Evolutionary conservation across 257 asterid genomes (phyloP), one percentile per base, ranked within the genome.

Genomic region (Hygrophila difformis): DNA sequence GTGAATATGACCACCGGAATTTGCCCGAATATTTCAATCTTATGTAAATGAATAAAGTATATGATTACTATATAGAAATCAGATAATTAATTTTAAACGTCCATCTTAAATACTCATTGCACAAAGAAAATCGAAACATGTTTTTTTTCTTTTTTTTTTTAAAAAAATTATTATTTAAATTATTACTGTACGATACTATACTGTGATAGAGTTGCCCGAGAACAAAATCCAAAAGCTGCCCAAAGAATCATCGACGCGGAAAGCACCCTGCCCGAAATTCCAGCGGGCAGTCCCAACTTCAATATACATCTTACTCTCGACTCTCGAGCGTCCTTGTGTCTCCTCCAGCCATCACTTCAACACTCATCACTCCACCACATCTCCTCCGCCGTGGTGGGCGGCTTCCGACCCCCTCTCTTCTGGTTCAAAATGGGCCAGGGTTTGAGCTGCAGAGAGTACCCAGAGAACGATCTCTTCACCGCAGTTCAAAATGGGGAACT

Each of bases 351-450:
- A 17, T 43, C 66, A 51, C 50, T 16, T 13, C 51, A 63, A 53
- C 59, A 50, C 59, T 61, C 29, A 67, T 77, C 18, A 62, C 57
- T 2, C 70, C 56, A 38, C 75, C 69, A 34, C 37, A 13, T 34
- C 63, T 35, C 57, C 63, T 65, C 79, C 70, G 54, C 64, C 64
- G 72, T 67, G 80, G 79, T 62, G 76, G 84, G 73, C 62, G 84
- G 91, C 75, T 70, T 78, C 76, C 69, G 70, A 49, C n/a, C n/a
- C n/a, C n/a, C n/a, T n/a, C n/a, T n/a, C n/a, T n/a, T n/a, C n/a
- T n/a, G n/a, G n/a, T n/a, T n/a, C n/a, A 28, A 16, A 54, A 85
- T 85, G 96, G 96, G 94, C 9, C 94, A 78, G 76, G 56, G 69
- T 2, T 41, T 76, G 45, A 85, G 94, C 39, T 85, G 94, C 73